Conservation (phyloP, 495 filamentous ascomycete genomes). For the Talaromyces stipitatus region DNA sequence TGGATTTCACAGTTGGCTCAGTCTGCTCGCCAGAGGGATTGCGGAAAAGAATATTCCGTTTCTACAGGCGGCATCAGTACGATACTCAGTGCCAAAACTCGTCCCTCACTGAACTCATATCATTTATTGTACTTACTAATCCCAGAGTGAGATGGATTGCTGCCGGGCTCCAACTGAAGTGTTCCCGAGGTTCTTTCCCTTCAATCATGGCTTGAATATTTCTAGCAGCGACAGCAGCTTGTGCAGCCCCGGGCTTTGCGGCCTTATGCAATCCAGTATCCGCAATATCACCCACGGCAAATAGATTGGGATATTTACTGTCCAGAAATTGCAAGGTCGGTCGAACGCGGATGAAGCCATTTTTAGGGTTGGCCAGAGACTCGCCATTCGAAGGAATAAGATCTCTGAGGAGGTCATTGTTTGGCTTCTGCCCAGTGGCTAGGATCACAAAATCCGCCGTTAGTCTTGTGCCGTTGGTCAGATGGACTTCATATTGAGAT, state of each 20-base stretch:
- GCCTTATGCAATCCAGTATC: conserved; percentile 50
- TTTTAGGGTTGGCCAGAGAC: conserved; percentile 39
- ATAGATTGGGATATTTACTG: conserved; percentile 40
- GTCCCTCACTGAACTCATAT: no score
- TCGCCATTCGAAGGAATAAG: conserved; percentile 23
- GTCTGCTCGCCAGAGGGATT: conserved; percentile 40
- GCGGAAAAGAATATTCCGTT: conserved; percentile 40
- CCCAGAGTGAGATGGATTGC: conserved; percentile 45
- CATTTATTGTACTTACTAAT: conserved; percentile 29
- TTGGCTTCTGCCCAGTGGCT: conserved; percentile 51
- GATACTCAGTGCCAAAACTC: not conserved
- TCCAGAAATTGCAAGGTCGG: conserved; percentile 51
- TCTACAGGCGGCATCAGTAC: conserved; percentile 18
- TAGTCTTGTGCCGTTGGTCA: conserved; percentile 26
- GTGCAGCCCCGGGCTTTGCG: conserved; percentile 42
- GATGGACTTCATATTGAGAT: conserved; percentile 19
- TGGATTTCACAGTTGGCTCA: conserved; percentile 34
- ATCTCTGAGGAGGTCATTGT: conserved; percentile 38
- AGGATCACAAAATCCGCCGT: conserved; percentile 37
- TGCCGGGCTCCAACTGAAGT: conserved; percentile 24
- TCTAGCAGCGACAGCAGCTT: conserved; percentile 42
- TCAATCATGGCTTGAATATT: conserved; percentile 47
- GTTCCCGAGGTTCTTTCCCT: conserved; percentile 19
- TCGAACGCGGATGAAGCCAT: conserved; percentile 43
- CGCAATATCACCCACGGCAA: conserved; percentile 55